Evolutionary conservation across 305 asterid species (phyloP).

Genomic region (Fraxinus floribunda): DNA sequence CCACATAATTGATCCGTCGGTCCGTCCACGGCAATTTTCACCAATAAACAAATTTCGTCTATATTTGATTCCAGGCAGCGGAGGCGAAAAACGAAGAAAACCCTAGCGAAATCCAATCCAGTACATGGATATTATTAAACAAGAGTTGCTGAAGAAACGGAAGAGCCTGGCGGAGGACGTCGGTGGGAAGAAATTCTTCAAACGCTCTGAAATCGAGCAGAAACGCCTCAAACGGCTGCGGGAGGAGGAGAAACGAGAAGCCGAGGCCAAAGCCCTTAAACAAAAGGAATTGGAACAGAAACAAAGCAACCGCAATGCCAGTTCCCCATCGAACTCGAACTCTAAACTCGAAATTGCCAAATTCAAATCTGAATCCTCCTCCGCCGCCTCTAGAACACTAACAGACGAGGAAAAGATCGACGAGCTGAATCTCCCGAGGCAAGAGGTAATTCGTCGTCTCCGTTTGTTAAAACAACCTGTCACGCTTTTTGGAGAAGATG

Average conservation of each 20-base stretch:
- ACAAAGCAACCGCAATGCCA: conserved; percentile 29
- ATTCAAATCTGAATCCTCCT: conserved; percentile 56
- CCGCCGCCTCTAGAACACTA: conserved; percentile 48
- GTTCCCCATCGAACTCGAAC: conserved; percentile 43
- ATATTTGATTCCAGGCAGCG: neutral
- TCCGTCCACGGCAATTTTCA: neutral
- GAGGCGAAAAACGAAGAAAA: neutral
- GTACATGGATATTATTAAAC: conserved; percentile 77
- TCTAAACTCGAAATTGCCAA: conserved; percentile 45
- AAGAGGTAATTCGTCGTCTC: conserved; percentile 83
- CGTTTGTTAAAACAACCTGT: conserved; percentile 81
- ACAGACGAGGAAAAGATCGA: conserved; percentile 70
- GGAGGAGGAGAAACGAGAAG: conserved; percentile 78
- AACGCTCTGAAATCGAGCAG: conserved; percentile 92
- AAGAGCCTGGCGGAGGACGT: conserved; percentile 53
- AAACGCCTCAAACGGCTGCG: conserved; percentile 77
- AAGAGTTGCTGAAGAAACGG: conserved; percentile 67
- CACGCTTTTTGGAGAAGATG: conserved; percentile 89
- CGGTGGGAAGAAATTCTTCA: conserved; percentile 72
- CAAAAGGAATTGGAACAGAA: conserved; percentile 44
- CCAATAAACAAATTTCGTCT: neutral
- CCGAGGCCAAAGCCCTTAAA: conserved; percentile 69
- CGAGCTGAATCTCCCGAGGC: conserved; percentile 57
- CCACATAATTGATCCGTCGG: neutral
- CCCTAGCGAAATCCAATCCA: neutral